Conservation (phyloP, 2,329 filamentous ascomycete genomes). For the Colletotrichum gloeosporioides region DNA sequence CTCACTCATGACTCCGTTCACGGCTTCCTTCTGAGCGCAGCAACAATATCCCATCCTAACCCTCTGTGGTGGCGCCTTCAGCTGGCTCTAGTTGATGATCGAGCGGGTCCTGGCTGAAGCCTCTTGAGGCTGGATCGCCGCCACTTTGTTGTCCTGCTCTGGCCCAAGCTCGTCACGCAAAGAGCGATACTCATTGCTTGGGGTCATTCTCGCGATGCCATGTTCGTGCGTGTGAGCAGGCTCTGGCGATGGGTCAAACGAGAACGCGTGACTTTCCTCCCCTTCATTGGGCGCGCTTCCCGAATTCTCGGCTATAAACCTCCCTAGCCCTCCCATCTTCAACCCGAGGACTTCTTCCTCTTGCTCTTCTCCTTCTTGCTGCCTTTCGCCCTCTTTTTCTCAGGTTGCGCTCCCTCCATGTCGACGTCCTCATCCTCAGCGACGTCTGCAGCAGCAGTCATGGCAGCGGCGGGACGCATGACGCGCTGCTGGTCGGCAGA, state of each 20-base stretch:
- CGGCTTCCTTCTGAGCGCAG: background rate
- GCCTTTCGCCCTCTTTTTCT: slow-evolving; percentile 1
- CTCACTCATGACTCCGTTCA: background rate
- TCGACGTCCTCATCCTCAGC: slow-evolving; percentile 1
- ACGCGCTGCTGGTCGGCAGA: slow-evolving; percentile 43
- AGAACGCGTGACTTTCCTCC: background rate
- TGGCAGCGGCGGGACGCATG: background rate
- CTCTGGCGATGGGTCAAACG: background rate
- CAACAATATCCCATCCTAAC: background rate
- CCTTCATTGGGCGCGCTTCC: background rate
- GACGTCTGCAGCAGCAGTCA: background rate
- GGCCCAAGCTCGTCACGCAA: background rate
- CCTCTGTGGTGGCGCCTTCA: background rate
- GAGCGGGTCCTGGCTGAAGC: background rate
- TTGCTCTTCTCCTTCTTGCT: slow-evolving; percentile 7
- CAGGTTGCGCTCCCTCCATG: background rate
- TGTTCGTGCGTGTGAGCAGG: background rate
- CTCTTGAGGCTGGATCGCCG: background rate
- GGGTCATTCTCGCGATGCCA: background rate
- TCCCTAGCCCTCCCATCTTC: background rate
- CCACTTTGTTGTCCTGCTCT: background rate
- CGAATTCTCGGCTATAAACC: background rate
- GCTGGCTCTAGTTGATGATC: background rate
- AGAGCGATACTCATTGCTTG: background rate
- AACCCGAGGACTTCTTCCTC: slow-evolving; percentile 1